Conservation (phyloP, 208 protist species). For the Wallacemonas sp. region DNA sequence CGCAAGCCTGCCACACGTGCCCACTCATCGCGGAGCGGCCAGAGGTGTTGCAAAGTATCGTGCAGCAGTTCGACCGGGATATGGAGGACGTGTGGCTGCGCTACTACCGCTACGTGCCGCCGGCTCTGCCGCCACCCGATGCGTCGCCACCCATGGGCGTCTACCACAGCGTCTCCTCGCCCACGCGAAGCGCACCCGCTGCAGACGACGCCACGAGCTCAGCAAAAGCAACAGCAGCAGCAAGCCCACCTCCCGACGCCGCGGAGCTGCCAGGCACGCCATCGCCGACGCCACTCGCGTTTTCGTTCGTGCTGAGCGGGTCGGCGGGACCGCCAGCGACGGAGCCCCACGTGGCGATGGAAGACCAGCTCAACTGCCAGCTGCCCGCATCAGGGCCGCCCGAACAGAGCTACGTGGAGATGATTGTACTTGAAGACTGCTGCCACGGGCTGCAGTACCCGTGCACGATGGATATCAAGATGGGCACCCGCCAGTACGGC, state of each 20-base stretch:
- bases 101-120: constrained; percentile 9
- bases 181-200: too few relatives aligned
- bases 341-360: constrained; percentile 8
- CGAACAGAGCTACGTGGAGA: constrained; percentile 23
- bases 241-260: too few relatives aligned
- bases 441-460: constrained; percentile 34
- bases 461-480: constrained; percentile 49
- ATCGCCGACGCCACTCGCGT: constrained; percentile 2
- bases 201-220: background rate
- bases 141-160: constrained; percentile 8
- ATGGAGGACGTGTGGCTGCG: constrained; percentile 13
- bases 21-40: constrained; percentile 5
- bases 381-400: constrained; percentile 7
- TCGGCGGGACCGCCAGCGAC: background rate
- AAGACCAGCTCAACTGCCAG: constrained; percentile 3
- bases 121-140: background rate
- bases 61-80: constrained; percentile 14
- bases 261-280: too few relatives aligned
- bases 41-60: constrained; percentile 8
- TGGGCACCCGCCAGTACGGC: constrained; percentile 45
- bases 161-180: background rate
- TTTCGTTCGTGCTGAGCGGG: constrained; percentile 8
- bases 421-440: constrained; percentile 46
- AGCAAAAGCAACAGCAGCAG: too few relatives aligned
- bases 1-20: background rate